Base-by-base conservation (phyloP, 2,329 filamentous ascomycete genomes). In the Elsinoe perseae region DNA sequence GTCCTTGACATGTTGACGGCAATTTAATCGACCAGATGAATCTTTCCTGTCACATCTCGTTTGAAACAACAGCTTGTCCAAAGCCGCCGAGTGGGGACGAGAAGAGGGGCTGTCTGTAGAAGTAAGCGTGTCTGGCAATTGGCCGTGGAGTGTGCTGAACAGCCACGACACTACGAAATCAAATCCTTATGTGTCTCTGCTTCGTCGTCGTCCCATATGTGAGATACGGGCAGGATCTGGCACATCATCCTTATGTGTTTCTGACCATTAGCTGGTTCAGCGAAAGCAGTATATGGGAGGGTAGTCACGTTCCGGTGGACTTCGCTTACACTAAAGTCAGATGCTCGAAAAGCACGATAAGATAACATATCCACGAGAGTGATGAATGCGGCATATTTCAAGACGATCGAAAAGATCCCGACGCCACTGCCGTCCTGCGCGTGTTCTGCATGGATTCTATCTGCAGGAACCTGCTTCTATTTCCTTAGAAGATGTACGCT, bases 391-490 rank as follows among this genome's bases (percentile, higher is more conserved):
- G n/a, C n/a, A n/a, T n/a, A n/a, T n/a, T n/a, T n/a, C n/a, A n/a
- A n/a, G n/a, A n/a, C n/a, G n/a, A n/a, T n/a, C 18, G 16, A 23
- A 43, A 21, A 46, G 43, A 48, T n/a, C 43, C 43, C 18, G 23
- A 25, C 43, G 43, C 43, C 43, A 30, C 43, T 48, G 43, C 43
- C 43, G 43, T 16, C 23, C 10, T 21, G 30, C 34, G 28, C 25
- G 44, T 56, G 40, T 32, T 48, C 8, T 54, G 44, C n/a, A 52
- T 53, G n/a, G 50, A 44, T 14, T 44, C 14, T 50, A 44, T 36
- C 54, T 46, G 32, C 56, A 57, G 46, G 50, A 46, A 27, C 48
- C 54, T 56, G 30, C 50, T 27, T 38, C 55, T 23, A 27, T 44
- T 40, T 38, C 50, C 23, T 25, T 27, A 28, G 12, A 21, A 28